Evolutionary conservation across 2,329 filamentous ascomycete species (phyloP), one percentile per base, ranked within the genome.

Genomic region (Chaetomiaceae sp.): DNA sequence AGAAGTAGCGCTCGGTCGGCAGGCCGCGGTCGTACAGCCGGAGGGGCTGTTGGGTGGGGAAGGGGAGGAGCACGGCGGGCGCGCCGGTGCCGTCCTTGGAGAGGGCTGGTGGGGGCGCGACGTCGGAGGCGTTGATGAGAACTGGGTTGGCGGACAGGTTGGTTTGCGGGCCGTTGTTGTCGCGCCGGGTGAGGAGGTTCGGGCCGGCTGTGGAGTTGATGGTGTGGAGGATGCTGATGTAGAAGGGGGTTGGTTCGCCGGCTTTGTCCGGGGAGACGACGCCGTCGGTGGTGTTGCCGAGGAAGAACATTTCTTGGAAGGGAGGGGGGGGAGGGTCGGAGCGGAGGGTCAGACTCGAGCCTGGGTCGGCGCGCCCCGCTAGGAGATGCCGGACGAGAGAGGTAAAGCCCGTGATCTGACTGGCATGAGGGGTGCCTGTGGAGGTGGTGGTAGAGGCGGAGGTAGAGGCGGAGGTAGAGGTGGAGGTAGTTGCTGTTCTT

Each of bases 231-330:
- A 95, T 75, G 23, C 83, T 89, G 58, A 96, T 86, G 66, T 86
- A 95, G 68, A 96, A 95, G 0, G 92, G 91, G 0, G 92, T 95
- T 8, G 84, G 78, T 69, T 96, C 91, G 57, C 91, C 91, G 1
- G 84, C 83, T 66, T 92, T 96, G 4, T 83, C 70, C 37, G 78
- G 62, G 0, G 77, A 75, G 12, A 77, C 73, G 55, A 88, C 82
- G 0, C 78, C 77, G 62, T 97, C 92, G 0, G 90, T 95, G 0
- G 88, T 91, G 63, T 90, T 87, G 4, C 91, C 90, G 7, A 96
- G 68, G 62, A 96, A 96, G 55, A 73, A 78, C 68, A 89, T 85
- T 53, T 97, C 91, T 34, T 81, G 72, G 21, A 80, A 72, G n/a
- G 69, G 70, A 0, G 85, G 84, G 3, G 83, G 74, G 1, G 71